These are phyloP conservation scores for Sabuloglossum arenarium DNA, from an alignment of 495 filamentous ascomycete species.

Conservation along the genomic window DNA sequence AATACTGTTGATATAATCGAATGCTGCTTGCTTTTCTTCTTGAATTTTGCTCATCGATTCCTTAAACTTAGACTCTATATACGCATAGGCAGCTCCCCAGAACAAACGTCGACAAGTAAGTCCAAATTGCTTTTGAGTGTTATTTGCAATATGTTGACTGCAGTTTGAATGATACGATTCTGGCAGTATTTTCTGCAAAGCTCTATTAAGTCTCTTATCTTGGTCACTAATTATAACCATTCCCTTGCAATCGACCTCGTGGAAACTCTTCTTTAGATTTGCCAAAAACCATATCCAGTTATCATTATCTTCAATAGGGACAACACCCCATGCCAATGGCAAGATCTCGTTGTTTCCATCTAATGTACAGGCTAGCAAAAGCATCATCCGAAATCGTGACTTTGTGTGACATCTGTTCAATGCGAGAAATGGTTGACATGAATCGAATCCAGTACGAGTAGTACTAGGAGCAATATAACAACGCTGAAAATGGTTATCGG, in stretches of 20 bases:
- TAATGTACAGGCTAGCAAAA: neutral
- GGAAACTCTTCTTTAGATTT: neutral
- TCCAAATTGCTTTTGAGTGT: neutral
- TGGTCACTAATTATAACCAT: neutral
- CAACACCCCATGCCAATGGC: neutral
- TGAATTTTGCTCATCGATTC: neutral
- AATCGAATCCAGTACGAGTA: neutral
- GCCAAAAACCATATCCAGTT: neutral
- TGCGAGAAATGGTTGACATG: neutral
- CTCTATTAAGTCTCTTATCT: neutral
- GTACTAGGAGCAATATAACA: neutral
- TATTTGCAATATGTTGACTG: neutral
- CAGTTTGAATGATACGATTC: neutral
- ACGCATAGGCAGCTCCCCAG: neutral
- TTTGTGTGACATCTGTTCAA: neutral
- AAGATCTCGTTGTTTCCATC: neutral
- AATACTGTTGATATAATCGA: neutral
- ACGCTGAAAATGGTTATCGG: neutral
- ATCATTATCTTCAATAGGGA: neutral
- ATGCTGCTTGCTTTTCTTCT: neutral
- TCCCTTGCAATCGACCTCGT: neutral
- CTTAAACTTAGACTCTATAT: neutral
- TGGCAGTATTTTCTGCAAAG: neutral
- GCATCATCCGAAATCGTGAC: neutral
- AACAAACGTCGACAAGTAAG: neutral